Base-by-base conservation (phyloP, 306 rosid genomes). In the Lathyrus aphaca region DNA sequence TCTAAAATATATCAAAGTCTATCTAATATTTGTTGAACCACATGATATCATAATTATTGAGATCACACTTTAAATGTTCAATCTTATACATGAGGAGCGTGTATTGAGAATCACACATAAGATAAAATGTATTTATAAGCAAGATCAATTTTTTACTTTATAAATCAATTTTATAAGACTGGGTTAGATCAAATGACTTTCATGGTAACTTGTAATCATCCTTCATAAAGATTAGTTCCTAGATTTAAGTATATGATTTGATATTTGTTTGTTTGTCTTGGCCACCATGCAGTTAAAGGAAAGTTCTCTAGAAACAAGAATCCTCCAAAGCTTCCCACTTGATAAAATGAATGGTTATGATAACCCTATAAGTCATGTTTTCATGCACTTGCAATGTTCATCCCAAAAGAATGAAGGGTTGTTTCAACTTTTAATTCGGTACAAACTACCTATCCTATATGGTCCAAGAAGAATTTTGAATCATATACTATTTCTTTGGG, bases 401-500 rank as follows among this genome's bases (percentile, higher is more conserved):
- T 45, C 74, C 76, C 66, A 54, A 75, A 82, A 77, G 68, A 44
- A 70, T 62, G 61, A 46, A 66, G 49, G 37, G 73, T 64, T 14
- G 6, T 64, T 49, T 68, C 72, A 45, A 44, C 64, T 64, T 62
- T 65, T 37, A 3, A 13, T 54, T 76, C 9, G 68, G 44, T 49
- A 72, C 48, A 66, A 72, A 65, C 69, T 56, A 66, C 78, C 40
- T 71, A 74, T 59, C 66, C 66, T 76, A 48, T n/a, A 82, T 87
- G 94, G 95, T 83, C 85, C 83, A 71, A 40, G 37, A 71, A 77
- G 53, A 46, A 42, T 73, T 75, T 59, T 74, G 70, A 77, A 66
- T 71, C 57, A 53, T 3, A 44, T 53, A 67, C 62, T 21, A 17
- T 17, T 71, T 45, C 13, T 62, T 45, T 69, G 80, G 38, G 64